Evolutionary conservation across 2,329 filamentous ascomycete species (phyloP), one percentile per base, ranked within the genome.

Genomic region (Exophiala lecanii-corni): DNA sequence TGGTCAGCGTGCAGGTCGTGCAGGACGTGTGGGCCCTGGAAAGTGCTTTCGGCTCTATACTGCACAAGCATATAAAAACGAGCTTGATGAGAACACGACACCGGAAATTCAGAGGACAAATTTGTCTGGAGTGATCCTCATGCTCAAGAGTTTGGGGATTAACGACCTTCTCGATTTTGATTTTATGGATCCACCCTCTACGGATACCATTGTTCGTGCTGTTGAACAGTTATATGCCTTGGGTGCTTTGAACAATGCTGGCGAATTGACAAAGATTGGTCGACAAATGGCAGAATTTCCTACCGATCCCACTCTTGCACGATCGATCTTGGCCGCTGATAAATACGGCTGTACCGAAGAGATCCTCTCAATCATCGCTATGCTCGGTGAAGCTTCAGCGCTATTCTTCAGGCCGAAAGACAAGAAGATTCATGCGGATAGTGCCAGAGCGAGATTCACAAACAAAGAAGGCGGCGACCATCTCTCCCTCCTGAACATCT

Each of bases 211-310:
- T 21, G 94, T 95, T 51, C 81, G 85, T 16, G 86, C 89, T 0
- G 71, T 98, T 34, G 92, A 97, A 62, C 84, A 92, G 57, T 76
- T 98, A 1, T 98, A 95, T 60, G 89, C 89, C 0, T 74, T 97
- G 0, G 89, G 92, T 19, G 88, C 87, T 0, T 72, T 98, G 36
- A 94, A 95, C 59, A 84, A 91, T 62, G 82, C 82, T 54, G 92
- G 91, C 45, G 84, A 89, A 51, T 71, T 98, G 32, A 97, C 92
- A 16, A 92, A 92, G 59, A 71, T 95, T 10, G 92, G 92, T 1
- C 79, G 92, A 1, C 86, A 94, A 61, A 95, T 97, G 86, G 86
- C 88, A 12, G 91, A 97, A 64, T 92, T 97, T 57, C 91, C 91
- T 0, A 88, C 87, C 0, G 88, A 96, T 45, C 89, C 89, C 0